phyloP scores from a whole-genome alignment of 306 rosid genomes.

The Alnus glutinosa region DNA sequence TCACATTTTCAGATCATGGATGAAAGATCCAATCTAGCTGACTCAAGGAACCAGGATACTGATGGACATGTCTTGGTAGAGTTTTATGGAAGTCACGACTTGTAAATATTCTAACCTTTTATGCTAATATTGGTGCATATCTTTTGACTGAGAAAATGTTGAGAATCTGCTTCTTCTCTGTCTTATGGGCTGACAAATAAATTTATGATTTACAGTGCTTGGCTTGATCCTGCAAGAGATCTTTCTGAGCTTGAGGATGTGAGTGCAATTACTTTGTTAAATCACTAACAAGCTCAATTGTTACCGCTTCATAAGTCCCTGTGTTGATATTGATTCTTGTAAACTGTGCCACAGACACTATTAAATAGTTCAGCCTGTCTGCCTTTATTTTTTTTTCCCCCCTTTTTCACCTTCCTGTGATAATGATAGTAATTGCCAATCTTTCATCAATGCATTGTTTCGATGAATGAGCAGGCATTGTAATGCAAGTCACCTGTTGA shows the following conservation, averaged over 20 bases:
- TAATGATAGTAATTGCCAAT: neutral
- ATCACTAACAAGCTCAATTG: constrained; percentile 12
- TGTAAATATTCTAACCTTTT: neutral
- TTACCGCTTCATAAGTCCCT: constrained; percentile 6
- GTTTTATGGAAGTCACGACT: constrained; percentile 43
- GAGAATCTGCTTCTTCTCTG: constrained; percentile 13
- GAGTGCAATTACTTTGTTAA: constrained; percentile 33
- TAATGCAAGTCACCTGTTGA: neutral
- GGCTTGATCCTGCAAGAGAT: constrained; percentile 53
- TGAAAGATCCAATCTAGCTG: constrained; percentile 42
- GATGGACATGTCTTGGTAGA: constrained; percentile 55
- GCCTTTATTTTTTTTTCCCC: neutral
- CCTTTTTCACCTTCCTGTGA: neutral
- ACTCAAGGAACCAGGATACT: constrained; percentile 14
- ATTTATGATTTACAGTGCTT: constrained; percentile 40
- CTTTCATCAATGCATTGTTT: neutral
- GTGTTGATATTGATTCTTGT: constrained; percentile 26
- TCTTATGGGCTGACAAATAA: constrained; percentile 20
- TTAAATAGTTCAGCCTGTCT: neutral
- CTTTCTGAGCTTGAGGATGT: constrained; percentile 52
- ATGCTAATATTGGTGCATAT: constrained; percentile 34
- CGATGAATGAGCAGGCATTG: neutral
- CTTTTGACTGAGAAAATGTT: constrained; percentile 11
- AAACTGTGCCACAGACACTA: constrained; percentile 16
- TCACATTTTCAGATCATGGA: constrained; percentile 43